Evolutionary conservation across 2,329 filamentous ascomycete genomes (phyloP).

Genomic region (Fusarium napiforme): DNA sequence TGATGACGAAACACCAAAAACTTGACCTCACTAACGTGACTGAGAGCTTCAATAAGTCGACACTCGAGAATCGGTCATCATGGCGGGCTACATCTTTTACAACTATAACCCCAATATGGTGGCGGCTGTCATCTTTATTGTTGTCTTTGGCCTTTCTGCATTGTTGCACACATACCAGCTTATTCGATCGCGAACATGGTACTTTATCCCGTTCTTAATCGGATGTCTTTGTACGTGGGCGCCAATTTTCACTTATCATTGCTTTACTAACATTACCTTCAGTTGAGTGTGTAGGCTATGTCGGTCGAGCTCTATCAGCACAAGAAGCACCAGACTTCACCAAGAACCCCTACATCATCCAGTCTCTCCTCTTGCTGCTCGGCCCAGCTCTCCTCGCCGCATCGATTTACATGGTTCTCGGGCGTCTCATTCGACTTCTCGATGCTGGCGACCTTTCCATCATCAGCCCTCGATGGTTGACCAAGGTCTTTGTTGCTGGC

Average conservation of each 20-base stretch:
- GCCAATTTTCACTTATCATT: too few species aligned
- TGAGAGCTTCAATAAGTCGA: conserved; percentile 1
- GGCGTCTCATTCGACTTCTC: conserved; percentile 53
- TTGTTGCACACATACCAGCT: conserved; percentile 55
- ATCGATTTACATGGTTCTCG: conserved; percentile 60
- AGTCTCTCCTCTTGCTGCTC: conserved; percentile 52
- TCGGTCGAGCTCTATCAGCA: conserved; percentile 60
- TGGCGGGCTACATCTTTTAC: conserved; percentile 50
- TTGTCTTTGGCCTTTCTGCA: conserved; percentile 53
- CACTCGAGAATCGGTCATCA: background rate
- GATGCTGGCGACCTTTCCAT: conserved; percentile 54
- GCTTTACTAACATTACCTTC: background rate
- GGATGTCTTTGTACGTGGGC: conserved; percentile 60
- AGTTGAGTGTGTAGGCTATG: conserved; percentile 53
- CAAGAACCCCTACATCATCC: conserved; percentile 53
- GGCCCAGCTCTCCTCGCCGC: conserved; percentile 58
- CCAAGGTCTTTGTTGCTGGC: conserved; percentile 62
- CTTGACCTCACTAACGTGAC: background rate
- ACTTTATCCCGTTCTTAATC: conserved; percentile 62
- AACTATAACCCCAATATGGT: conserved; percentile 59
- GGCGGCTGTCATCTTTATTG: conserved; percentile 56
- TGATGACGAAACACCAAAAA: background rate
- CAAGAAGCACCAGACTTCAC: conserved; percentile 52
- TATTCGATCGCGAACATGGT: conserved; percentile 58
- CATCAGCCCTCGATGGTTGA: conserved; percentile 57